phyloP scores from a whole-genome alignment of 108 stramenopile species.

The Phaeodactylum tricornutum region DNA sequence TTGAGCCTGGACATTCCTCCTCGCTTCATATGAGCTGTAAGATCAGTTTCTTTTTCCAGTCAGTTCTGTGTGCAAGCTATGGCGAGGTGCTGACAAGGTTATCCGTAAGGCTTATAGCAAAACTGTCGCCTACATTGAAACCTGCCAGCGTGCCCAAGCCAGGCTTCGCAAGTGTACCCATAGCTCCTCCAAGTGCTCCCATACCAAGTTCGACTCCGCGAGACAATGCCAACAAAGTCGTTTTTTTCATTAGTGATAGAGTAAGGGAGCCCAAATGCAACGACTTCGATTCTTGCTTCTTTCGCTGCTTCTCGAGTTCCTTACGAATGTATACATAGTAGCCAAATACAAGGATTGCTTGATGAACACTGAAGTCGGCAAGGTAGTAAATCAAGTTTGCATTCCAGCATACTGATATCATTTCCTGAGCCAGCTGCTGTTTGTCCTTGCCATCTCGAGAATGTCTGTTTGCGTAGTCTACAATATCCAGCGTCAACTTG shows the following conservation, averaged over 20 bases:
- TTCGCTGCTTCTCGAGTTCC: background rate
- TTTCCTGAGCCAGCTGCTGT: conserved; percentile 13
- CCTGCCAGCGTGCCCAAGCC: conserved; percentile 40
- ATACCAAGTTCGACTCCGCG: conserved; percentile 22
- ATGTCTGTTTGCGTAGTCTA: conserved; percentile 15
- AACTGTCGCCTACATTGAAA: conserved; percentile 28
- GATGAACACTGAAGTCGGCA: conserved; percentile 48
- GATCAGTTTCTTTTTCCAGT: too few species aligned
- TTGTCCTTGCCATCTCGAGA: background rate
- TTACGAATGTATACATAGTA: conserved; percentile 34
- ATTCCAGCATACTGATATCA: conserved; percentile 24
- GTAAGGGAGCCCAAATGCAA: conserved; percentile 10
- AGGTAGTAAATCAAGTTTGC: conserved; percentile 37
- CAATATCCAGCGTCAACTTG: conserved; percentile 39
- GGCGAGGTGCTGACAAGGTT: conserved; percentile 6
- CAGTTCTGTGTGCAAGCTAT: too few species aligned
- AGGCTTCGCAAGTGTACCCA: conserved; percentile 28
- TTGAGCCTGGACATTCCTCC: too few species aligned
- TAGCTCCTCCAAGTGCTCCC: conserved; percentile 28
- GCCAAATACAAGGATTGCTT: conserved; percentile 34
- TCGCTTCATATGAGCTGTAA: too few species aligned
- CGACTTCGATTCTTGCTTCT: conserved; percentile 2
- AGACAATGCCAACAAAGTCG: conserved; percentile 16
- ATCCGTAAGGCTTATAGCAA: conserved; percentile 15
- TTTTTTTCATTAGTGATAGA: conserved; percentile 20